Evolutionary conservation across 179 eudicot species (phyloP).

Genomic region (Amaranthus tricolor): DNA sequence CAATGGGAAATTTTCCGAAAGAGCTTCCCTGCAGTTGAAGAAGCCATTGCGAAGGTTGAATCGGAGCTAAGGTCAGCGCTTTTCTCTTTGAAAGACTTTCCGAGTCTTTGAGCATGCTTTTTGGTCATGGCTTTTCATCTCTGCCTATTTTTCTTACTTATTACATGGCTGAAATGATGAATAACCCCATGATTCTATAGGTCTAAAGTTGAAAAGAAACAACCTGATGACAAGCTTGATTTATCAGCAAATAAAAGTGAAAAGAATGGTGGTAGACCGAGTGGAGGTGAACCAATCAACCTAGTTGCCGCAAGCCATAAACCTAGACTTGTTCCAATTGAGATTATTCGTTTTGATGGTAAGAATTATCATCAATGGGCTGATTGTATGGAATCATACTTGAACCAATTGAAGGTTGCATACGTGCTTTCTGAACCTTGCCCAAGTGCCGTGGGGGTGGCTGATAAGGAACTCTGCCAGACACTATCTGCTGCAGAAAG

Average conservation of each 20-base stretch:
- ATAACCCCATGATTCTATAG: constrained; percentile 22
- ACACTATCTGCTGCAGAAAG: constrained; percentile 40
- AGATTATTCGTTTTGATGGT: constrained; percentile 61
- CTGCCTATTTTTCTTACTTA: background rate
- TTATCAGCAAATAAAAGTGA: constrained; percentile 18
- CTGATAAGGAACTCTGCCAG: constrained; percentile 27
- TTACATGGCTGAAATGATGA: constrained; percentile 7
- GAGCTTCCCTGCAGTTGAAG: constrained; percentile 61
- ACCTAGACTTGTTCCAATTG: constrained; percentile 42
- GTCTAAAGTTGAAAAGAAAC: constrained; percentile 19
- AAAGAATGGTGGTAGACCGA: constrained; percentile 22
- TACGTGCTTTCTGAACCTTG: constrained; percentile 67
- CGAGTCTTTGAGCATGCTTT: background rate
- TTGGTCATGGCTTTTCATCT: background rate
- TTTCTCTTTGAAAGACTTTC: background rate
- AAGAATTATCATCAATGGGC: constrained; percentile 72
- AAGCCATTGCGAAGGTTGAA: constrained; percentile 49
- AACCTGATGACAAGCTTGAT: constrained; percentile 5
- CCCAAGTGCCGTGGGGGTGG: constrained; percentile 44
- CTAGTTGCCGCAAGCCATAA: background rate
- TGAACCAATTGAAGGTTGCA: constrained; percentile 51
- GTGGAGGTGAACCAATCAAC: constrained; percentile 12
- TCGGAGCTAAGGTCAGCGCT: constrained; percentile 45
- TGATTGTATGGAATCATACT: constrained; percentile 49
- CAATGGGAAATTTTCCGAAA: constrained; percentile 58